Conservation (phyloP, 106 monocot genomes). For the Dendrobium huoshanense region DNA sequence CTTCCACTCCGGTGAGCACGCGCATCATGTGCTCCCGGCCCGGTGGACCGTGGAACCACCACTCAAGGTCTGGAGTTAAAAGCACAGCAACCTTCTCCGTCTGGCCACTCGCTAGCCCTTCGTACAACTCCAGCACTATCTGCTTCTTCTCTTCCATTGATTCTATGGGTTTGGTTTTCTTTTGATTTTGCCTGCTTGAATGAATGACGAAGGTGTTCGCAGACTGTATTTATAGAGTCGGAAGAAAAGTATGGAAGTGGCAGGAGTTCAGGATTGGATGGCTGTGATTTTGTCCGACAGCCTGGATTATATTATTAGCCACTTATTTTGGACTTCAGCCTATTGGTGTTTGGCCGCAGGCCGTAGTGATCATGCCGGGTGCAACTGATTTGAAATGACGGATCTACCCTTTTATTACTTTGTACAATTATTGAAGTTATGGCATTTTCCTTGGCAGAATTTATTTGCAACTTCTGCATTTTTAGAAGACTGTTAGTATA, state of each 20-base stretch:
- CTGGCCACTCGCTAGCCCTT: constrained; percentile 18
- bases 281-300: neutral
- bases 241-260: neutral
- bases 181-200: neutral
- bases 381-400: neutral
- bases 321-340: neutral
- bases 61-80: constrained; percentile 36
- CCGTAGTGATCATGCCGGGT: neutral
- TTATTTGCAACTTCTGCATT: too few relatives aligned
- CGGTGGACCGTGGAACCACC: constrained; percentile 55
- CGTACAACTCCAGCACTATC: constrained; percentile 31
- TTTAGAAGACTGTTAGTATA: too few relatives aligned
- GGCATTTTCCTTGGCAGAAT: too few relatives aligned
- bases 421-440: too few relatives aligned
- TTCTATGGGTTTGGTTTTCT: neutral
- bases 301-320: neutral
- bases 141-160: constrained; percentile 10
- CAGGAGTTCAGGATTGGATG: neutral
- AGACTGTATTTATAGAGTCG: neutral
- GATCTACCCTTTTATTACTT: too few relatives aligned
- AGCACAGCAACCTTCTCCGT: constrained; percentile 15
- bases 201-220: neutral
- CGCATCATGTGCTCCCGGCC: constrained; percentile 42
- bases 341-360: neutral
- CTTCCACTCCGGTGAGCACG: constrained; percentile 26